Percentiles rank a stretch among this genome's conserved stretches.
These are phyloP conservation scores for Cadophora sp. DNA, from an alignment of 2,329 filamentous ascomycete genomes.

Conservation along the genomic window DNA sequence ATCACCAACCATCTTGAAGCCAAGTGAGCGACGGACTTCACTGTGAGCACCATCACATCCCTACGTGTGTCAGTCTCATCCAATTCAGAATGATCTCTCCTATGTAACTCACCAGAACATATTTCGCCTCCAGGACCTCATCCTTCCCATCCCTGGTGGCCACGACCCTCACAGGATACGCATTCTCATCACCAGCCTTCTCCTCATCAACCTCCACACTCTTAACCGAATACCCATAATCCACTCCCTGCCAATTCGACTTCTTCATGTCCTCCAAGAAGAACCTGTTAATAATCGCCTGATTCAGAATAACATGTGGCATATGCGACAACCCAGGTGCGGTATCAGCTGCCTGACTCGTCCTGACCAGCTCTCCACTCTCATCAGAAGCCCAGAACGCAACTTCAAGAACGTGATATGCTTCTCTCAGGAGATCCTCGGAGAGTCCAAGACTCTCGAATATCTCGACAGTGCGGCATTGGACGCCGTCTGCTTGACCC, in stretches of 20 bases:
- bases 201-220: constrained; percentile 59
- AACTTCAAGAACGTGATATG: constrained; percentile 71
- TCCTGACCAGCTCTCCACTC: constrained; percentile 61
- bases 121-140: constrained; percentile 47
- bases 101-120: constrained; percentile 35
- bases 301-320: constrained; percentile 71
- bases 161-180: constrained; percentile 66
- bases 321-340: constrained; percentile 66
- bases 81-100: constrained; percentile 46
- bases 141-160: constrained; percentile 62
- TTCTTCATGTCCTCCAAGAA: constrained; percentile 66
- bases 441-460: constrained; percentile 64
- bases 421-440: constrained; percentile 67
- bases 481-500: constrained; percentile 69
- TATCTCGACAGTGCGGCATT: constrained; percentile 66
- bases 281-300: constrained; percentile 72
- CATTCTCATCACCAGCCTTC: constrained; percentile 52
- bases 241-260: constrained; percentile 60
- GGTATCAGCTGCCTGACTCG: constrained; percentile 67
- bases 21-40: constrained; percentile 50
- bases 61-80: constrained; percentile 58
- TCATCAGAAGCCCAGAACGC: constrained; percentile 64
- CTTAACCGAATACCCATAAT: constrained; percentile 64
- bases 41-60: constrained; percentile 59
- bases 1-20: constrained; percentile 62